Evolutionary conservation across 2,329 filamentous ascomycete species (phyloP), one percentile per base, ranked within the genome.

Genomic region (Massarina eburnea): DNA sequence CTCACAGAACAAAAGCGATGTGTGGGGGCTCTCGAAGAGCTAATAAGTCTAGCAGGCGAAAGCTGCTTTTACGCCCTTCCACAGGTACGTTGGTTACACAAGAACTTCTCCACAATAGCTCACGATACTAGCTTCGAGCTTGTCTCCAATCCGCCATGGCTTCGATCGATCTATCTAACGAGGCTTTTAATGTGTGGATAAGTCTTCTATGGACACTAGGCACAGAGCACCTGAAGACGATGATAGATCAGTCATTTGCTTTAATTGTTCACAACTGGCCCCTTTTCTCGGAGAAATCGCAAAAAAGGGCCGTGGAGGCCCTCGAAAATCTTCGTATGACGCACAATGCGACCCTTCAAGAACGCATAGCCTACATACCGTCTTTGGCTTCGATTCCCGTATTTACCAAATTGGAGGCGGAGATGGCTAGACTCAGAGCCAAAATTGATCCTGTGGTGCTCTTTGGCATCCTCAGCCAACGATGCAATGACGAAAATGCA

Each of bases 181-280:
- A 83, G 22, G 89, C 91, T 2, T 91, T 97, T 59, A 82, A 80
- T 3, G 89, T 91, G 39, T 99, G 94, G 94, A 80, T 83, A 20
- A 80, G 84, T 8, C 84, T 99, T 72, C 79, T 97, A 15, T 80
- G 74, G 21, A 81, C 85, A 41, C 78, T 97, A 2, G 61, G 66
- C 38, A 84, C 85, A 45, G 86, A 91, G 19, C 91, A 96, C 61
- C 78, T 96, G 5, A 85, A 87, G 54, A 78, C 83, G 20, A 79
- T 96, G 29, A 75, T 97, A 8, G 91, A 96, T 64, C 91, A 92
- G 46, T 95, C 91, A 0, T 90, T 97, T 55, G 91, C 91, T 42
- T 82, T 96, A 32, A 84, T 97, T 39, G 84, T 87, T 19, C 84
- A 86, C 55, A 86, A 94, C 61, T 99, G 94, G 94, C 54, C 66